Conservation (phyloP, 176 grass and related monocot genomes). For the Thalia dealbata region DNA sequence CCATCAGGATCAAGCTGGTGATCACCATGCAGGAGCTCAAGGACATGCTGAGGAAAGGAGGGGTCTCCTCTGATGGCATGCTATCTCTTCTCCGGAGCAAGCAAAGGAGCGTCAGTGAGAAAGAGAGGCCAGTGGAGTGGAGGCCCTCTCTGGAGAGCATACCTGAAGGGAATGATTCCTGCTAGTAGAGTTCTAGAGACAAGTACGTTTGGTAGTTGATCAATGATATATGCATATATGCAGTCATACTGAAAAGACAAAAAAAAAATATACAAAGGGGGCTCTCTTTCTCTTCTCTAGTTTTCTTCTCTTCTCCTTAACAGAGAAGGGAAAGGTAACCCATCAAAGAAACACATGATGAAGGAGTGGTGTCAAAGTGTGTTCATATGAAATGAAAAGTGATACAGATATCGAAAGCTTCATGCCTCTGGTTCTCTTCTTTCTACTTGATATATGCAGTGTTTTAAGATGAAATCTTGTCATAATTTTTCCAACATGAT, state of each 20-base stretch:
- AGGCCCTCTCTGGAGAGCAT: constrained; percentile 33
- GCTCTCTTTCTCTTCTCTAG: constrained; percentile 2
- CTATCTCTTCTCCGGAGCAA: constrained; percentile 20
- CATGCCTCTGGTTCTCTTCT: neutral
- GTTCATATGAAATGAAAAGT: neutral
- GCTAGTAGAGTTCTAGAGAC: neutral
- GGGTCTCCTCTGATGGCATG: constrained; percentile 18
- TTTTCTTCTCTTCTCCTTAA: neutral
- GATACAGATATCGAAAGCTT: neutral
- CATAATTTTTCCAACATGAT: neutral
- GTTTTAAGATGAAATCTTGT: neutral
- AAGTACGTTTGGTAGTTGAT: neutral
- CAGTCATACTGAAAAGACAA: neutral
- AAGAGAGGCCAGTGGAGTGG: constrained; percentile 18
- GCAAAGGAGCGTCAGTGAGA: neutral
- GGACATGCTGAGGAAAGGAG: constrained; percentile 24
- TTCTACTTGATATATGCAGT: neutral
- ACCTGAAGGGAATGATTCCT: constrained; percentile 29
- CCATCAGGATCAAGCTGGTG: constrained; percentile 31
- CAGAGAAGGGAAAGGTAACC: neutral
- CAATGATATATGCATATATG: neutral
- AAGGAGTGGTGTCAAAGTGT: neutral
- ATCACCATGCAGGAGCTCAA: constrained; percentile 30
- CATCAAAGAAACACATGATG: neutral
- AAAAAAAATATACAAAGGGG: neutral